Evolutionary conservation across 345 rosid genomes (phyloP), one percentile per base, ranked within the genome.

Genomic region (Firmiana major): DNA sequence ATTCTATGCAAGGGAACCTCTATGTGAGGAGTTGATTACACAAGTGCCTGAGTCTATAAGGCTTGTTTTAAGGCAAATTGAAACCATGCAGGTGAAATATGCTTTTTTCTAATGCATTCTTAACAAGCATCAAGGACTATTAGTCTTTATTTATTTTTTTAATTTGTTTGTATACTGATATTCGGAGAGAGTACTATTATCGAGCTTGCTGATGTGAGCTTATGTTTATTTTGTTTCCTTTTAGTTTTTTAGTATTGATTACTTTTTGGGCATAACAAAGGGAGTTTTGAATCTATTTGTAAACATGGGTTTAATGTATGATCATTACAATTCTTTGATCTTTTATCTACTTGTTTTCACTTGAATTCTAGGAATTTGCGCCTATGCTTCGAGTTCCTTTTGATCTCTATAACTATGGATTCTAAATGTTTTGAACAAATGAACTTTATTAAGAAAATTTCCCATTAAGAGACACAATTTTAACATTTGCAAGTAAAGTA

Each of bases 31-130:
- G 85, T 90, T 97, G 85, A 84, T 97, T 63, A 89, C 92, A 45
- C 99, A 92, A 86, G 99, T 97, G 77, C 99, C 99, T 69, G 99
- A 97, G 75, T 97, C 99, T 73, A 97, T 98, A 34, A 89, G 98
- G 86, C 99, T 98, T 79, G 94, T 97, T 76, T 78, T 92, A 79
- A 88, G 98, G 85, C 99, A 97, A 87, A 97, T 97, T 77, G 97
- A 97, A 84, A 97, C 99, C 34, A 92, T 97, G 88, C 98, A 97
- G 97, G 99, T 94, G 64, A 69, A 73, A 48, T 63, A 40, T 51
- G 75, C 57, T n/a, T 65, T 73, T 84, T 71, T 43, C n/a, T 60
- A 58, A 22, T 63, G 4, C 38, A 48, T 53, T 19, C 75, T 49
- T 51, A 60, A 51, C 68, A 76, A 26, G 2, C 38, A 40, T 34